A percentile compares a stretch with the other conserved stretches of the same genome.
Evolutionary conservation across 352 stramenopile genomes (phyloP).

Genomic region (Phytophthora boehmeriae): DNA sequence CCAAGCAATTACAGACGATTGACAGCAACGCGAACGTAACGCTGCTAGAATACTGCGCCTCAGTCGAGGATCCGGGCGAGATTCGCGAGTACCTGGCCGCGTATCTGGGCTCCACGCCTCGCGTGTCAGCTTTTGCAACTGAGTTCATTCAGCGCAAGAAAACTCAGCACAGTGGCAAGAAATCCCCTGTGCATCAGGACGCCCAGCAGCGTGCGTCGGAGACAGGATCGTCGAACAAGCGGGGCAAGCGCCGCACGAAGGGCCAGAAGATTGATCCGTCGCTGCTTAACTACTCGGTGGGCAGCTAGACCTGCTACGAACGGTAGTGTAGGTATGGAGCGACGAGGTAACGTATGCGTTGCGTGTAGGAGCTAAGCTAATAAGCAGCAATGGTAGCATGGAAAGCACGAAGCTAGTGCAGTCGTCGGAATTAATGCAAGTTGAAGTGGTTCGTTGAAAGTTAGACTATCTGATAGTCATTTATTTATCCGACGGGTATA

Average conservation of each 20-base stretch:
- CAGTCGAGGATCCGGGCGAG: conserved; percentile 93
- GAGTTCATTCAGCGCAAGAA: conserved; percentile 97
- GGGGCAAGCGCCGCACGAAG: conserved; percentile 62
- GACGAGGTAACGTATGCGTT: conserved; percentile 26
- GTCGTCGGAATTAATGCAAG: conserved; percentile 2
- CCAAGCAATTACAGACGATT: conserved; percentile 83
- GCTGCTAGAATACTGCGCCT: conserved; percentile 95
- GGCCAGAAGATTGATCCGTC: conserved; percentile 76
- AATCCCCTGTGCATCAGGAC: conserved; percentile 30
- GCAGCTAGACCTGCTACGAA: conserved; percentile 34
- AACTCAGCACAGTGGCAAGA: conserved; percentile 51
- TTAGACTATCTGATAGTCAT: no score
- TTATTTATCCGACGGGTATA: conserved; percentile 1
- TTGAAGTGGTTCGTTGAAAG: not conserved
- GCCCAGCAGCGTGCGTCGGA: conserved; percentile 32
- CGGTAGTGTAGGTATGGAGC: conserved; percentile 12
- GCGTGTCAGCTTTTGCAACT: conserved; percentile 97
- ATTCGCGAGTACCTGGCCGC: conserved; percentile 96
- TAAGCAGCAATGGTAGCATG: conserved; percentile 17
- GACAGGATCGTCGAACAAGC: conserved; percentile 54
- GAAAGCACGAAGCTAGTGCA: conserved; percentile 8
- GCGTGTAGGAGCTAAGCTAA: conserved; percentile 20
- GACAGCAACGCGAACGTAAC: conserved; percentile 80
- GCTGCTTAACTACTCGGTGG: conserved; percentile 74
- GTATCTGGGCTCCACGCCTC: conserved; percentile 95